These are phyloP conservation scores for Paxillus rubicundulus DNA, from an alignment of 768 basidiomycete species.

Conservation along the genomic window DNA sequence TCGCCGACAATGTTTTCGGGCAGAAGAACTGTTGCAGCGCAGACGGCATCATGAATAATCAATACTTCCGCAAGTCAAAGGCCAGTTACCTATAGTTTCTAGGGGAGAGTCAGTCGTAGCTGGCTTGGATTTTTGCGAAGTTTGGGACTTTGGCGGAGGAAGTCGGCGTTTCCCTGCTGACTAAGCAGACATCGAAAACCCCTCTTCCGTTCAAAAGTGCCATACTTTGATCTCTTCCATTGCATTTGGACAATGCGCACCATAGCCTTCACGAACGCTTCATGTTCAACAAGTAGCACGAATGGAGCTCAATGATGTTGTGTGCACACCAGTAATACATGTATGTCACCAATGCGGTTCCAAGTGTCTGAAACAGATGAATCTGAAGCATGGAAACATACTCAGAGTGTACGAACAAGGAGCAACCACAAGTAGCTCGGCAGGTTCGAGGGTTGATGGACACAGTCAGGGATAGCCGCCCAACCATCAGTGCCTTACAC, in stretches of 20 bases:
- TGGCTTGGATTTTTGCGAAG: constrained; percentile 14
- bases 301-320: too few species aligned
- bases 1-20: constrained; percentile 1
- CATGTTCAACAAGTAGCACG: too few species aligned
- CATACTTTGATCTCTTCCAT: too few species aligned
- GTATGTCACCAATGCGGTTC: not conserved
- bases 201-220: too few species aligned
- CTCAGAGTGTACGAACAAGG: too few species aligned
- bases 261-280: too few species aligned
- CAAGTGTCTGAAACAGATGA: not conserved
- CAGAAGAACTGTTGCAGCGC: constrained; percentile 17
- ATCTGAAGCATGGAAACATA: not conserved
- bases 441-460: too few species aligned
- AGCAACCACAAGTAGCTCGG: too few species aligned
- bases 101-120: constrained; percentile 5
- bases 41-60: constrained; percentile 7
- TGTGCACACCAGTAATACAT: too few species aligned
- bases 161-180: constrained; percentile 30
- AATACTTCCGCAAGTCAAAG: not conserved
- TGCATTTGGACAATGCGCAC: too few species aligned
- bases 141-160: constrained; percentile 22
- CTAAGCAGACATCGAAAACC: constrained; percentile 17
- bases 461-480: too few species aligned
- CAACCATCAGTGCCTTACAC: too few species aligned
- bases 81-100: constrained; percentile 9